Percentiles rank a stretch among this genome's conserved stretches.
Conservation (phyloP, 148 eudicot genomes). For the Simmondsia chinensis region DNA sequence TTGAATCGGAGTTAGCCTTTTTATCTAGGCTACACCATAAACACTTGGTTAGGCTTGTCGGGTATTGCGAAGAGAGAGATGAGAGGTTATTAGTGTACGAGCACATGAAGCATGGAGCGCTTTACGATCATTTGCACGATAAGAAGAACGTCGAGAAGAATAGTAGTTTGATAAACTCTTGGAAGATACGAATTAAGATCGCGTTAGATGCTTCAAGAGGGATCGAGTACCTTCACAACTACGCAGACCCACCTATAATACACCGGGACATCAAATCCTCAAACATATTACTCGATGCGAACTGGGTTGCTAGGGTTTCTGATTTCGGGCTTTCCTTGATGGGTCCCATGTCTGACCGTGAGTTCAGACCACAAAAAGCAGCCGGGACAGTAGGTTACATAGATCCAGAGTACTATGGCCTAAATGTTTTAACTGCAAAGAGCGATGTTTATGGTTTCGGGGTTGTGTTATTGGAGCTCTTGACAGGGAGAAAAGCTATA, state of each 20-base stretch:
- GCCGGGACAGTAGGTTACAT: conserved; percentile 95
- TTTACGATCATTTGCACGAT: conserved; percentile 73
- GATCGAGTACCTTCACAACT: conserved; percentile 86
- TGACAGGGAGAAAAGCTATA: conserved; percentile 82
- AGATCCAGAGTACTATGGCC: conserved; percentile 87
- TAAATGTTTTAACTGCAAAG: conserved; percentile 87
- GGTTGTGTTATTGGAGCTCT: conserved; percentile 73
- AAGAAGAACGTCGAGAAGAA: conserved; percentile 53
- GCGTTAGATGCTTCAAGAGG: conserved; percentile 86
- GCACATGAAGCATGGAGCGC: conserved; percentile 86
- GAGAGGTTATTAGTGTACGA: conserved; percentile 88
- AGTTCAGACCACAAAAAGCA: conserved; percentile 52
- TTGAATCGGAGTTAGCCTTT: conserved; percentile 80
- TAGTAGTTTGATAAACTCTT: conserved; percentile 52
- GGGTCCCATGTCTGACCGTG: conserved; percentile 51
- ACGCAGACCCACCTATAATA: conserved; percentile 92
- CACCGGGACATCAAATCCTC: conserved; percentile 92
- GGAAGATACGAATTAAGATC: conserved; percentile 84
- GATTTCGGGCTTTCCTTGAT: conserved; percentile 84
- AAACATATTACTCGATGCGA: conserved; percentile 67
- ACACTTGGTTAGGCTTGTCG: conserved; percentile 87
- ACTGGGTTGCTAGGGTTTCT: conserved; percentile 93
- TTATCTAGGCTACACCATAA: conserved; percentile 87
- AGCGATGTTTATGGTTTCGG: conserved; percentile 96
- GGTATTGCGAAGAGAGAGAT: conserved; percentile 86